These are phyloP conservation scores for Ogataea ramenticola DNA, from an alignment of 805 yeast genomes.

Conservation along the genomic window DNA sequence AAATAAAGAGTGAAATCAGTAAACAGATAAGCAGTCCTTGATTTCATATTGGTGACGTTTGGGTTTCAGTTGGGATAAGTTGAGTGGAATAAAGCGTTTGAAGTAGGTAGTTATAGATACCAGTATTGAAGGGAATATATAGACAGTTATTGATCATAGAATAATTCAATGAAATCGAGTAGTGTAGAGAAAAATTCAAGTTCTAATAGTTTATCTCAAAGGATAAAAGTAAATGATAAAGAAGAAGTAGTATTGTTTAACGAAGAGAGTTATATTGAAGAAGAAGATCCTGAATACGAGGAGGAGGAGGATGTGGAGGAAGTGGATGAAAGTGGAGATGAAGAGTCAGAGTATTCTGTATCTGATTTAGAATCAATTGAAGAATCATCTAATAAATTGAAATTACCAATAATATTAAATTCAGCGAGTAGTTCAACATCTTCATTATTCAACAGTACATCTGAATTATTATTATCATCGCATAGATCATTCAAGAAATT, in stretches of 20 bases:
- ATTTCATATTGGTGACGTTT: too few species aligned
- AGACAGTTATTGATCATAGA: too few species aligned
- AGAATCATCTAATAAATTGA: neutral
- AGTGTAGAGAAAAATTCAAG: neutral
- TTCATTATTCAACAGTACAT: slow-evolving; percentile 8
- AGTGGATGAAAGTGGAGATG: slow-evolving; percentile 7
- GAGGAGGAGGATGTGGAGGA: slow-evolving; percentile 4
- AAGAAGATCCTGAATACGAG: slow-evolving; percentile 4
- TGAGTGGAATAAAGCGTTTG: too few species aligned
- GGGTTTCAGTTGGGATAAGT: too few species aligned
- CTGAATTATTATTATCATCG: slow-evolving; percentile 17
- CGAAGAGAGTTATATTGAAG: slow-evolving; percentile 4
- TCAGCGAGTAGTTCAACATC: slow-evolving; percentile 1
- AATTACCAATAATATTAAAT: neutral
- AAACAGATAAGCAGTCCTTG: too few species aligned
- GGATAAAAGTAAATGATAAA: neutral
- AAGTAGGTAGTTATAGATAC: too few species aligned
- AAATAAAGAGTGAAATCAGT: too few species aligned
- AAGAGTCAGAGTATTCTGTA: slow-evolving; percentile 7
- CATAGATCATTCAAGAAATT: slow-evolving; percentile 23
- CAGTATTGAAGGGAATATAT: too few species aligned
- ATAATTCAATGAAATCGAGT: neutral
- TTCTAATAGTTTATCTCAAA: neutral
- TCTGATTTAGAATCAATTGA: neutral
- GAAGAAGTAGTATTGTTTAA: neutral